phyloP scores from a whole-genome alignment of 305 asterid genomes.

The Solanum chacoense region DNA sequence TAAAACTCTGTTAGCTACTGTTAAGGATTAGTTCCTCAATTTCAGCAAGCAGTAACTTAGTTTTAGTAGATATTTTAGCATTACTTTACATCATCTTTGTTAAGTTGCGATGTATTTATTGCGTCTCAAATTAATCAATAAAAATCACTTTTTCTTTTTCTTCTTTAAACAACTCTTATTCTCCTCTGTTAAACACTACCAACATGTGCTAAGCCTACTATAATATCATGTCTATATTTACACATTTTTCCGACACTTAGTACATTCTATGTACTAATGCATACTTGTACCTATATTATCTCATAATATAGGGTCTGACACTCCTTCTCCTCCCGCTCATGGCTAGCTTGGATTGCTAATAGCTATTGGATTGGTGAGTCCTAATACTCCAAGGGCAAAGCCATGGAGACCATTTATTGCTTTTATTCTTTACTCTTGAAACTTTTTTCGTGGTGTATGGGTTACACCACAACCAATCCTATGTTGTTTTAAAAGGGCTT shows the following conservation, averaged over 20 bases:
- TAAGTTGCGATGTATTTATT: too few relatives aligned
- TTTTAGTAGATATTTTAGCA: neutral
- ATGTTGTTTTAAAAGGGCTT: neutral
- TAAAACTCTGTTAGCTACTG: too few relatives aligned
- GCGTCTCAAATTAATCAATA: neutral
- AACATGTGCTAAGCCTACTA: neutral
- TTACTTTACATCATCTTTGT: neutral
- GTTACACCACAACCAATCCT: neutral
- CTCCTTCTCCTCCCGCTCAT: neutral
- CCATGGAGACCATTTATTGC: neutral
- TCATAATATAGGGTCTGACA: neutral
- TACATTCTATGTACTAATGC: neutral
- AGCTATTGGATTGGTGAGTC: neutral
- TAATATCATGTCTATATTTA: neutral
- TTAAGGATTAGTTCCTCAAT: neutral
- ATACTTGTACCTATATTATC: neutral
- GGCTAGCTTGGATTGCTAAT: neutral
- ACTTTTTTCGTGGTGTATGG: neutral
- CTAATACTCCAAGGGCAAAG: neutral
- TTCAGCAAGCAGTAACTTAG: neutral
- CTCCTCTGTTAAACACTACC: neutral
- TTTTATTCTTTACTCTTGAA: neutral
- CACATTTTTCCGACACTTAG: neutral
- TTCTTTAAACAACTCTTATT: too few relatives aligned
- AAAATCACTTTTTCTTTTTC: neutral